Conservation (phyloP, 2,329 filamentous ascomycete species). For the Xylaria sp. region DNA sequence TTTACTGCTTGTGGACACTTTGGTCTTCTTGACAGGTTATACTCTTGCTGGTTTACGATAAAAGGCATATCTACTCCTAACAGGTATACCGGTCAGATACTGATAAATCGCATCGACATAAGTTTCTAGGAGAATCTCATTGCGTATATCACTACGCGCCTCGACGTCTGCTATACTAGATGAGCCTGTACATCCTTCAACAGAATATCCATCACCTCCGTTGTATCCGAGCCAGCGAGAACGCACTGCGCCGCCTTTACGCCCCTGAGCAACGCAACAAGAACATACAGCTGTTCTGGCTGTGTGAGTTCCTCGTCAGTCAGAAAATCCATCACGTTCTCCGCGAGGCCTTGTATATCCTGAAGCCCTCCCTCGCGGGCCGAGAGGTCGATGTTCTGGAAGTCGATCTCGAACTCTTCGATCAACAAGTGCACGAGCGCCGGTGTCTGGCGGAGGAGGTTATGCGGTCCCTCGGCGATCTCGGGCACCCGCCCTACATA, state of each 20-base stretch:
- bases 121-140: too few relatives aligned
- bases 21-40: too few relatives aligned
- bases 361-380: slow-evolving; percentile 19
- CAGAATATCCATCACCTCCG: slow-evolving; percentile 8
- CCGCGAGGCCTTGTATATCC: slow-evolving; percentile 23
- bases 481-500: slow-evolving; percentile 18
- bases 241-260: slow-evolving; percentile 20
- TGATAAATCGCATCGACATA: too few relatives aligned
- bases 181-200: slow-evolving; percentile 26
- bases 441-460: slow-evolving; percentile 17
- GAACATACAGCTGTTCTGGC: slow-evolving; percentile 23
- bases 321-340: slow-evolving; percentile 21
- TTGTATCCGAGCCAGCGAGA: slow-evolving; percentile 19
- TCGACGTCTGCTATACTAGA: slow-evolving; percentile 3
- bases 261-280: slow-evolving; percentile 23
- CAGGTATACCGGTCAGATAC: too few relatives aligned
- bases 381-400: slow-evolving; percentile 27
- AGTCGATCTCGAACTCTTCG: slow-evolving; percentile 24
- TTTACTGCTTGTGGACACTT: too few relatives aligned
- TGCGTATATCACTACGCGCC: too few relatives aligned
- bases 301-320: slow-evolving; percentile 25
- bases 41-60: too few relatives aligned
- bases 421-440: slow-evolving; percentile 21
- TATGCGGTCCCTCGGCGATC: slow-evolving; percentile 15
- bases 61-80: too few relatives aligned